Base-by-base conservation (phyloP, 2,329 filamentous ascomycete genomes). In the Aspergillus caelatus region DNA sequence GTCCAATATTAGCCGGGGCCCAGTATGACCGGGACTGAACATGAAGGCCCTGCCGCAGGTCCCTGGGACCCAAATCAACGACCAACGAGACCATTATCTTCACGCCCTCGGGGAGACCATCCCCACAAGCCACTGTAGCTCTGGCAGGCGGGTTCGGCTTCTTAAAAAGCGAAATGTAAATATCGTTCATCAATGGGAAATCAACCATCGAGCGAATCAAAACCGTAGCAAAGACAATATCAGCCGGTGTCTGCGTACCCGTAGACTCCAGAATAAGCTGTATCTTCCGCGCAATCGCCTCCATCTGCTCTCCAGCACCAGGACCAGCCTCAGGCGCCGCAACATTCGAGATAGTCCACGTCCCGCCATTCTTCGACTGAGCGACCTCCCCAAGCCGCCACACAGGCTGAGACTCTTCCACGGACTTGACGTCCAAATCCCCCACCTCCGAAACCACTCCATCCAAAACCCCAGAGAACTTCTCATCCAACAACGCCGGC, bases 1-100 rank as follows among this genome's bases (percentile, higher is more conserved):
- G 95, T 0, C 95, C 95, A 60, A 99, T 98, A 73, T 98, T 98
- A 23, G 95, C 94, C 0, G 95, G 95, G 0, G 95, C 95, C 95
- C 95, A 99, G 82, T 98, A 98, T 12, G 93, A 96, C 45, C 92
- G 84, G 4, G 91, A 94, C 78, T 98, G 95, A 7, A 99, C 94
- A 76, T 99, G 95, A 1, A 98, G 84, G 0, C 78, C 91, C 62
- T 80, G 75, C 36, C 82, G 77, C 45, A 63, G 60, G 21, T 69
- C 67, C 46, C 71, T 71, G 32, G 65, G 50, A 7, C 74, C 74
- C 26, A 77, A 67, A 63, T 83, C 77, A n/a, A 84, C 71, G 12
- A 83, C 75, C 34, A 85, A 75, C 21, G 84, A 86, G 23, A 89
- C 77, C 65, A 94, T 85, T 19, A 91, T 85, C 63, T 89, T 84